phyloP scores from a whole-genome alignment of 75 land plant genomes.

The Azolla pinnata region DNA sequence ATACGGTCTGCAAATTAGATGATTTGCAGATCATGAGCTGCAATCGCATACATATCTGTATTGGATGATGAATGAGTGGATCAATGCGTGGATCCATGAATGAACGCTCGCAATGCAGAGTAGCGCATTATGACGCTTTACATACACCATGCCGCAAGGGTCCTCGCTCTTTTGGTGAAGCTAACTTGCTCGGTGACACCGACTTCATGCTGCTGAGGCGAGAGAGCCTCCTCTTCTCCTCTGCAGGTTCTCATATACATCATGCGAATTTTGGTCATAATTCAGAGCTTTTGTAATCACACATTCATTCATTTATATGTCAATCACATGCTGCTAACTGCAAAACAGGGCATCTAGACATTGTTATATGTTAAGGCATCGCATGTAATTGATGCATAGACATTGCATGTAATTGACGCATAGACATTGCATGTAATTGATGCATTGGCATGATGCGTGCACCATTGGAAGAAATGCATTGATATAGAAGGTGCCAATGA shows the following conservation, averaged over 20 bases:
- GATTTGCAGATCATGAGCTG: not conserved
- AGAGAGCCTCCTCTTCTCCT: conserved; percentile 29
- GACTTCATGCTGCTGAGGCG: conserved; percentile 13
- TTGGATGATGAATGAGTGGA: conserved; percentile 3
- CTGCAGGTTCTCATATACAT: no score
- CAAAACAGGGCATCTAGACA: no score
- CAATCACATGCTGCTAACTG: not conserved
- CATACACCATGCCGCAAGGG: conserved; percentile 16
- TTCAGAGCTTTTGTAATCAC: not conserved
- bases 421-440: not conserved
- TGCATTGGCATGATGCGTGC: not conserved
- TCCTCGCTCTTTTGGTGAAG: conserved; percentile 36
- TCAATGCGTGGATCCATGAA: no score
- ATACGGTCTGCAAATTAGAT: not conserved
- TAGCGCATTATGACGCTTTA: not conserved
- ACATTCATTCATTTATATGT: not conserved
- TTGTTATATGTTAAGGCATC: no score
- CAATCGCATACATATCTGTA: not conserved
- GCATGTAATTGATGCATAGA: no score
- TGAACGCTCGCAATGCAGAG: no score
- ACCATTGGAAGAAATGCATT: no score
- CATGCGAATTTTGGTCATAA: not conserved
- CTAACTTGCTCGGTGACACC: conserved; percentile 15
- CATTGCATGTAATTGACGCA: no score
- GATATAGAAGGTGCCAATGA: no score